A percentile compares a stretch with the other conserved stretches of the same genome.
These are phyloP conservation scores for Plicaturopsis crispa DNA, from an alignment of 768 basidiomycete species.

Conservation along the genomic window DNA sequence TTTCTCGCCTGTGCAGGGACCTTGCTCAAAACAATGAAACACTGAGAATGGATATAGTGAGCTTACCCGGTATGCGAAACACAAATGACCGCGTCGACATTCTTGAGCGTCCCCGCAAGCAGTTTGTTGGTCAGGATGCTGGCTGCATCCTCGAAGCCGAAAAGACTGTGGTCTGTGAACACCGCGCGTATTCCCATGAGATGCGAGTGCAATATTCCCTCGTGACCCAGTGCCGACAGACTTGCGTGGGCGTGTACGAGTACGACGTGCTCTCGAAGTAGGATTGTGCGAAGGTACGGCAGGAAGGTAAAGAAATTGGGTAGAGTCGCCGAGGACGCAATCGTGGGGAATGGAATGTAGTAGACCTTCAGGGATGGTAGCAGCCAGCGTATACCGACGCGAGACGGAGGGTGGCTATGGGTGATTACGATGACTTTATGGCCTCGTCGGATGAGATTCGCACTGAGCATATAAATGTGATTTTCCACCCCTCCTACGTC, in stretches of 20 bases:
- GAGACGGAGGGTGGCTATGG: constrained; percentile 80
- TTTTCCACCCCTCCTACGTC: constrained; percentile 93
- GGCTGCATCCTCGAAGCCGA: constrained; percentile 95
- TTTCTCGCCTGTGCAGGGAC: constrained; percentile 72
- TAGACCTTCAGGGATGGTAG: constrained; percentile 87
- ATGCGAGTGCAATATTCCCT: constrained; percentile 86
- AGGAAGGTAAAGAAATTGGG: constrained; percentile 92
- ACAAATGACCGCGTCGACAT: constrained; percentile 92
- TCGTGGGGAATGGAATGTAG: constrained; percentile 83
- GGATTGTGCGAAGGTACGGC: constrained; percentile 85
- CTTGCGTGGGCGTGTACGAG: constrained; percentile 90
- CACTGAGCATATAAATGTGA: constrained; percentile 89
- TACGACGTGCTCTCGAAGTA: constrained; percentile 79
- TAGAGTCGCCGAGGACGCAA: constrained; percentile 87
- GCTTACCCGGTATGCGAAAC: constrained; percentile 93
- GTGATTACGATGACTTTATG: constrained; percentile 96
- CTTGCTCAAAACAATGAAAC: constrained; percentile 1
- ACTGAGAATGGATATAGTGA: neutral
- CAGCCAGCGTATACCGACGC: constrained; percentile 87
- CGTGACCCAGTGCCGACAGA: constrained; percentile 85
- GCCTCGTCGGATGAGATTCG: constrained; percentile 71
- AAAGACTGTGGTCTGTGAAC: constrained; percentile 95
- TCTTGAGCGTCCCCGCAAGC: constrained; percentile 74
- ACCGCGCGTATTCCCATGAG: constrained; percentile 83
- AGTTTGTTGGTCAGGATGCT: constrained; percentile 98